phyloP scores from a whole-genome alignment of 768 basidiomycete species.

The Suillus fuscotomentosus region DNA sequence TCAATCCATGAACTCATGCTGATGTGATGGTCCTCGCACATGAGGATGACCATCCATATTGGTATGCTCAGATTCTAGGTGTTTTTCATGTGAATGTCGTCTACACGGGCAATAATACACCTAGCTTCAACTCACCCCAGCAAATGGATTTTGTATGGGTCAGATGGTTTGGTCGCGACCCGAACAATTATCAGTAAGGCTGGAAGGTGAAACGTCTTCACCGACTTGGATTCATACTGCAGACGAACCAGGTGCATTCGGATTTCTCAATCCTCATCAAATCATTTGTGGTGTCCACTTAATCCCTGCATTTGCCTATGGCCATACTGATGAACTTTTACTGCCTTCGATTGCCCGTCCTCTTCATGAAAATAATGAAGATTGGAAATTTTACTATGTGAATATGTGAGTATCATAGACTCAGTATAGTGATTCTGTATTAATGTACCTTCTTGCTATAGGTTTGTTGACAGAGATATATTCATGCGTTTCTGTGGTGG shows the following conservation, averaged over 20 bases:
- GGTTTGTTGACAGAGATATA: slow-evolving; percentile 38
- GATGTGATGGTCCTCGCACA: not conserved
- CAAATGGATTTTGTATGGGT: too few species aligned
- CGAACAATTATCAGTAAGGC: not conserved
- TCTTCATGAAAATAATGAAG: slow-evolving; percentile 17
- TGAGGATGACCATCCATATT: too few species aligned
- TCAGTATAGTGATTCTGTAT: not conserved
- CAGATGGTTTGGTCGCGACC: too few species aligned
- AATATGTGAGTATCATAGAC: slow-evolving; percentile 25
- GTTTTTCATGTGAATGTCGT: too few species aligned
- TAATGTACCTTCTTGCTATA: slow-evolving; percentile 8
- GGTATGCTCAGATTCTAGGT: too few species aligned
- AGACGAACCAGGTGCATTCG: not conserved
- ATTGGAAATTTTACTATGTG: slow-evolving; percentile 32
- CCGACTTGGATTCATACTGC: not conserved
- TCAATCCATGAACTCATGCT: slow-evolving; percentile 33
- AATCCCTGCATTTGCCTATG: slow-evolving; percentile 36
- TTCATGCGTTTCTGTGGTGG: slow-evolving; percentile 29
- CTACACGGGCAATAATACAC: too few species aligned
- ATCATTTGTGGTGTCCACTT: slow-evolving; percentile 40
- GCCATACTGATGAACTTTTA: slow-evolving; percentile 12
- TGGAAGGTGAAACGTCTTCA: not conserved
- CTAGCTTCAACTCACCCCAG: too few species aligned
- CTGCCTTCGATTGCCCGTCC: slow-evolving; percentile 1
- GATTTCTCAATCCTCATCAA: not conserved